Evolutionary conservation across 441 rosid species (phyloP).

Genomic region (Adansonia gregorii): DNA sequence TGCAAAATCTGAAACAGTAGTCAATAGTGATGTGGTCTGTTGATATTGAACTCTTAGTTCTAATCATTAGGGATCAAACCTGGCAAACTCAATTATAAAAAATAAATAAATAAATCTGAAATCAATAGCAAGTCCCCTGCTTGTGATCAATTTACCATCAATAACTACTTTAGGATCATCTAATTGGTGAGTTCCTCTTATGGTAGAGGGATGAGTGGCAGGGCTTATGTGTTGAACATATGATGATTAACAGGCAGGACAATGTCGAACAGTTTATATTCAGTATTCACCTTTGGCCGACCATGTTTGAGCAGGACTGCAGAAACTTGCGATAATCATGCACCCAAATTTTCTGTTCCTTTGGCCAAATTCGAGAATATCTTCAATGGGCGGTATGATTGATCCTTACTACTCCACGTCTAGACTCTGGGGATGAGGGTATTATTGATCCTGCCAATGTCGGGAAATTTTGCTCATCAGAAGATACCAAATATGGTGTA

Average conservation of each 20-base stretch:
- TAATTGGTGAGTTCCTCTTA: constrained; percentile 33
- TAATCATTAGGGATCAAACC: too few species aligned
- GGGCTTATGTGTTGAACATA: neutral
- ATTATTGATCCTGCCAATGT: constrained; percentile 91
- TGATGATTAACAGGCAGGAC: constrained; percentile 18
- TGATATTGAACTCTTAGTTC: too few species aligned
- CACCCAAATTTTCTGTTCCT: constrained; percentile 86
- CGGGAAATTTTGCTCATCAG: constrained; percentile 59
- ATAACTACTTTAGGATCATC: constrained; percentile 73
- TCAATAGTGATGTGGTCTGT: too few species aligned
- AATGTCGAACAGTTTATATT: neutral
- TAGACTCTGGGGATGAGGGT: constrained; percentile 98
- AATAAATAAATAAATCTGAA: too few species aligned
- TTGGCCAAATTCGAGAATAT: constrained; percentile 95
- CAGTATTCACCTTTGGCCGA: constrained; percentile 70
- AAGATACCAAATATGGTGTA: constrained; percentile 80
- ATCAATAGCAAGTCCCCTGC: constrained; percentile 59
- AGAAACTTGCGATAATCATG: too few species aligned
- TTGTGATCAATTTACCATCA: constrained; percentile 83
- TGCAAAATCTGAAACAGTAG: constrained; percentile 64
- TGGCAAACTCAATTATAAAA: too few species aligned
- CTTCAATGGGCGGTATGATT: constrained; percentile 93
- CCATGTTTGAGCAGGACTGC: constrained; percentile 63
- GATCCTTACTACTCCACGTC: constrained; percentile 83
- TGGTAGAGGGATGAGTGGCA: constrained; percentile 51